Base-by-base conservation (phyloP, 306 rosid genomes). In the Vachellia collinsii region DNA sequence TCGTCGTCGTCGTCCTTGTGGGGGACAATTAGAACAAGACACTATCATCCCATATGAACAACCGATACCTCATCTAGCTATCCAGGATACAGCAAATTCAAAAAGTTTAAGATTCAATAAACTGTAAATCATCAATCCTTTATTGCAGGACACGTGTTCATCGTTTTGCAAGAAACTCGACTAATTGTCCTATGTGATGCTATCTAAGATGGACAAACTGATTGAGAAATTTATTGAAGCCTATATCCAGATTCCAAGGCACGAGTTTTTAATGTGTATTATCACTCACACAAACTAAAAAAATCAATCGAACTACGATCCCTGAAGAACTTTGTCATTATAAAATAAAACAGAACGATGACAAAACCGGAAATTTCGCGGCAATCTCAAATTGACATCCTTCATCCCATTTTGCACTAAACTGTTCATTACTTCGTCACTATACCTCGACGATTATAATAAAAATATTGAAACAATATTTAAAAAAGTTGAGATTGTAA, bases 51-150 rank as follows among this genome's bases (percentile, higher is more conserved):
- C 37, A 34, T 75, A 3, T 22, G 48, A 54, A 73, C 20, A 4
- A 78, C n/a, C 69, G 23, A 77, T 72, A 37, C 22, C 41, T n/a
- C 47, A 78, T 56, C 36, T 69, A 23, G 25, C 50, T 44, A 20
- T 20, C 20, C 13, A 22, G 34, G 13, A 56, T 76, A 62, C 67
- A 69, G 77, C 46, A 83, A 54, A 83, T 9, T 51, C 48, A 78
- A 65, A 77, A 58, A 67, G 56, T 8, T 22, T 1, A 20, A 59
- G 43, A 5, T 41, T 75, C 56, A 11, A 75, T 23, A 12, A 51
- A 74, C 14, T 3, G 6, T 11, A 38, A 54, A 58, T 20, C 38
- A 20, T 38, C 29, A 39, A n/a, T 66, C n/a, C 25, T 2, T 9
- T 66, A n/a, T 17, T 14, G 17, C 20, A 65, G 70, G 44, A 65